Evolutionary conservation across 768 basidiomycete species (phyloP), one percentile per base, ranked within the genome.

Genomic region (Leucogyrophana mollusca): DNA sequence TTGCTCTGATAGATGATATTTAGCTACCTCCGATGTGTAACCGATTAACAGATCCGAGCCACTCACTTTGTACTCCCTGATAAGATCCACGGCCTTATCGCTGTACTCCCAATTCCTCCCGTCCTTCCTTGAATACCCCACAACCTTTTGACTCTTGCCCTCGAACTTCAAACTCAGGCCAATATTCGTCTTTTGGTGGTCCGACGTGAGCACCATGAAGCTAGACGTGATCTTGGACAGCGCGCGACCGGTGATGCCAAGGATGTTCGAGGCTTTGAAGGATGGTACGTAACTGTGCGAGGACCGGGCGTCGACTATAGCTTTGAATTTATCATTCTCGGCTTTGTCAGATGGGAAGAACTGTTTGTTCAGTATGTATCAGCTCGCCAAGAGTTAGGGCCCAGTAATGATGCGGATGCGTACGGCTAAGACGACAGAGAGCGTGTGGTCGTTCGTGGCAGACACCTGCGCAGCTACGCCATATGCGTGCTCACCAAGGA

Each of bases 151-250:
- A 9, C 83, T 79, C 67, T 96, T 98, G 10, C 82, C 89, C 59
- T 99, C 96, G 52, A 96, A 99, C 64, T 99, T 99, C 55, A 99
- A 78, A 61, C 90, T 91, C 34, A 99, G 77, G 2, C 96, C 96
- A 23, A 98, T 69, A 61, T 99, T 98, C 45, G 77, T 79, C 71
- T 96, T 97, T 47, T 79, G 74, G 8, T 78, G 78, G 57, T 91
- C 91, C 0, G 78, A 70, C 0, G 79, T 80, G 46, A 91, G 65
- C 34, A 97, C 90, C 83, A 97, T 85, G 60, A 97, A 84, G 60
- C 90, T 95, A 9, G 95, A 94, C 0, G 92, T 90, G 55, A 99
- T 90, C 66, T 84, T 90, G 9, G 94, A 87, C 11, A 99, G 66
- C 1, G 90, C 90, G 24, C 90, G 80, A 2, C 83, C 78, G 5